Evolutionary conservation across 306 rosid species (phyloP), one percentile per base, ranked within the genome.

Genomic region (Rosa persica): DNA sequence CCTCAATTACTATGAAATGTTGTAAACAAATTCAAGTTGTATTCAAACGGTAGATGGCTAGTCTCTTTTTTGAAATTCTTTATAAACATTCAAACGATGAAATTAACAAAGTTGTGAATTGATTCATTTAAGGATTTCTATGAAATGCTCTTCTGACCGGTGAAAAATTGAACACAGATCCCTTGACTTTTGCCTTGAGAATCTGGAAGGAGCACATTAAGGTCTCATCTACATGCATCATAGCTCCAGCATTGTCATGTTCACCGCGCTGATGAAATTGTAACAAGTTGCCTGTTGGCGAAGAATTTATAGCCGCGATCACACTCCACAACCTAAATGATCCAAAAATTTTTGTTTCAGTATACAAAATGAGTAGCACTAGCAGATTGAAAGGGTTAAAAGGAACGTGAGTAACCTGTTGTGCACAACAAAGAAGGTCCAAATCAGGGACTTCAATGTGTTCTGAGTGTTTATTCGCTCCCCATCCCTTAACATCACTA

Each of bases 241-340:
- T 88, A n/a, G 98, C 96, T 81, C 98, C 98, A 48, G 98, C 93
- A 85, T 90, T 93, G 81, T 93, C 96, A 85, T 85, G 91, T 80
- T 93, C 97, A 72, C 94, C 96, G 83, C 96, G 96, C 96, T 8
- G 93, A 92, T 84, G 90, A 93, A 81, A 89, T 86, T 0, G 97
- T 90, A 54, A 90, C 96, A 78, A 93, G 94, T 75, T 88, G 86
- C 82, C 98, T 84, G 67, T 91, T 91, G 1, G 93, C 93, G 79
- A 93, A 93, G 86, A 93, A 93, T 72, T 91, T 94, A 83, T 89
- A 93, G 42, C 98, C 98, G 80, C 44, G 8, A 42, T 90, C 98
- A 42, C 8, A 6, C 81, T 90, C 97, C 80, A 93, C 96, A 75
- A 90, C 96, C 98, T 90, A 73, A 22, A 76, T 1, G 44, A 42